Evolutionary conservation across 1,284 basidiomycete species (phyloP).

Genomic region (Ustilago hordei): DNA sequence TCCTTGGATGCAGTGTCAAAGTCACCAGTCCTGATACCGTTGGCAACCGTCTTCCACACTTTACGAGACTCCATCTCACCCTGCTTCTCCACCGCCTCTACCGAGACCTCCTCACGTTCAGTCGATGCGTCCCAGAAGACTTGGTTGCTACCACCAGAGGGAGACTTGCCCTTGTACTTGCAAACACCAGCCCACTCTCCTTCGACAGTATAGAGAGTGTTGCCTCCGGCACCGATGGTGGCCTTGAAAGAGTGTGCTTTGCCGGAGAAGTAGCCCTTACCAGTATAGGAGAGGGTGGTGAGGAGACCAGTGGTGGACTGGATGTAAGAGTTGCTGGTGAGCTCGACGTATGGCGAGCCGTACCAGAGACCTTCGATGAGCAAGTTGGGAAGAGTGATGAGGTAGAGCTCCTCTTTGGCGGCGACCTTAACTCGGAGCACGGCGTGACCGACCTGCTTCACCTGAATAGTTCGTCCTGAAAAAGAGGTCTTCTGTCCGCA

Average conservation of each 20-base stretch:
- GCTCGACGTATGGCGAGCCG: slow-evolving; percentile 83
- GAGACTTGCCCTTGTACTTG: slow-evolving; percentile 69
- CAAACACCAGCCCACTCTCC: slow-evolving; percentile 87
- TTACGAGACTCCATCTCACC: slow-evolving; percentile 86
- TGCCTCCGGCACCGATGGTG: slow-evolving; percentile 73
- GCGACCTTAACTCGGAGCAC: slow-evolving; percentile 79
- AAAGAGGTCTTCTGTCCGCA: slow-evolving; percentile 92
- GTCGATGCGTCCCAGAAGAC: slow-evolving; percentile 73
- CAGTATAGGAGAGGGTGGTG: slow-evolving; percentile 82
- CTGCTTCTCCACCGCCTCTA: slow-evolving; percentile 76
- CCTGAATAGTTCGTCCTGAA: slow-evolving; percentile 79
- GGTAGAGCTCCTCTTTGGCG: slow-evolving; percentile 76
- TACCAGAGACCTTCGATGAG: slow-evolving; percentile 71
- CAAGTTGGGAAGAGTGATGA: slow-evolving; percentile 82
- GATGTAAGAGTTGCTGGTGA: slow-evolving; percentile 86
- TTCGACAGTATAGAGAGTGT: slow-evolving; percentile 77
- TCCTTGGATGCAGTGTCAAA: slow-evolving; percentile 90
- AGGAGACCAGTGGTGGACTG: slow-evolving; percentile 81
- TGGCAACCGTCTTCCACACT: slow-evolving; percentile 87
- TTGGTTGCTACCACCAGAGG: slow-evolving; percentile 63
- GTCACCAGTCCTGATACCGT: slow-evolving; percentile 89
- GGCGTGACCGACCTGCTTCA: slow-evolving; percentile 96
- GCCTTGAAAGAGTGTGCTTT: slow-evolving; percentile 95
- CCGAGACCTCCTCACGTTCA: slow-evolving; percentile 78
- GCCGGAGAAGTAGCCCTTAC: slow-evolving; percentile 91